phyloP scores from a whole-genome alignment of 805 yeast genomes.

The Saccharomycopsis javanensis region DNA sequence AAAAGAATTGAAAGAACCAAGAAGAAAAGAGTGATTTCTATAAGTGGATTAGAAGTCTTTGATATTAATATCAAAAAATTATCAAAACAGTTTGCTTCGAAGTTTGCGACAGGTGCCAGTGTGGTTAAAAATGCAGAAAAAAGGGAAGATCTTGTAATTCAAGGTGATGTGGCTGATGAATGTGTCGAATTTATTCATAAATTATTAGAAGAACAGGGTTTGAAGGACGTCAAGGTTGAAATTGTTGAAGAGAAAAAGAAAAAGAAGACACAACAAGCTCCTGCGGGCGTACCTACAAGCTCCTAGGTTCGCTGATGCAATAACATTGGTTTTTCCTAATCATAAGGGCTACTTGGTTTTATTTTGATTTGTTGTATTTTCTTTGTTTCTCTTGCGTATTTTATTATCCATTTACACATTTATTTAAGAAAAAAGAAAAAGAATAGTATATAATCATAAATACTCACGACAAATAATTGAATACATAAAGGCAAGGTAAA shows the following conservation, averaged over 20 bases:
- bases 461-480: not conserved
- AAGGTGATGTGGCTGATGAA: conserved; percentile 92
- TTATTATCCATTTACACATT: too few relatives aligned
- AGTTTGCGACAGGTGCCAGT: conserved; percentile 93
- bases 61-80: conserved; percentile 83
- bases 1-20: conserved; percentile 86
- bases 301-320: not conserved
- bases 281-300: conserved; percentile 2
- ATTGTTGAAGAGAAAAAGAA: conserved; percentile 70
- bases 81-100: conserved; percentile 85
- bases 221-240: conserved; percentile 81
- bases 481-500: not conserved
- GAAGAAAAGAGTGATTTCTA: conserved; percentile 77
- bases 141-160: conserved; percentile 83
- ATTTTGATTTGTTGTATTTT: not conserved
- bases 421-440: not conserved
- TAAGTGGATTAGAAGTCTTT: conserved; percentile 80
- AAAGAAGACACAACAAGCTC: conserved; percentile 17
- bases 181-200: conserved; percentile 68
- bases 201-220: conserved; percentile 70
- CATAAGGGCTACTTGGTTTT: not conserved
- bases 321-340: too few relatives aligned
- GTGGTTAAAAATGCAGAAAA: conserved; percentile 85
- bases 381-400: too few relatives aligned
- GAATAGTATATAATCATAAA: not conserved